These are phyloP conservation scores for Binderoboletus segoi DNA, from an alignment of 1,284 basidiomycete species.

Conservation along the genomic window DNA sequence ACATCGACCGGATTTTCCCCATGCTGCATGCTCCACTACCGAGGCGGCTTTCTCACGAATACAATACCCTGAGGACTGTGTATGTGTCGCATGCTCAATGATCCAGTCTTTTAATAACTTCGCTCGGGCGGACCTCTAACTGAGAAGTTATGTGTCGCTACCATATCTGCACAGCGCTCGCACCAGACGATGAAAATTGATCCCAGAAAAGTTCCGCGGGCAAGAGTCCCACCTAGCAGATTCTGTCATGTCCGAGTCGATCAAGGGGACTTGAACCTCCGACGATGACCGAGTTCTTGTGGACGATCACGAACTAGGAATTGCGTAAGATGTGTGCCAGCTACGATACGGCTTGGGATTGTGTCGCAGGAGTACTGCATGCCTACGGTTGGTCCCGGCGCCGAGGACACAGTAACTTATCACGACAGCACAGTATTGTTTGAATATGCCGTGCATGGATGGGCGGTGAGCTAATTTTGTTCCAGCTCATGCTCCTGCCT, in stretches of 20 bases:
- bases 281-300: background rate
- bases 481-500: conserved; percentile 1
- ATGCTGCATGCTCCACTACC: too few species aligned
- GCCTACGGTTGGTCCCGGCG: conserved; percentile 1
- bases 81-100: too few species aligned
- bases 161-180: background rate
- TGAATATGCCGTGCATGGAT: background rate
- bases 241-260: background rate
- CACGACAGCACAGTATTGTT: conserved; percentile 3
- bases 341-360: background rate
- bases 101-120: too few species aligned
- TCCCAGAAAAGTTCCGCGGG: background rate
- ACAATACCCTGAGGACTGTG: too few species aligned
- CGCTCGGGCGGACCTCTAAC: too few species aligned
- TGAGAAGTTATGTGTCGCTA: background rate
- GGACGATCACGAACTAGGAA: conserved; percentile 10
- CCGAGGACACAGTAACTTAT: background rate
- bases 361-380: background rate
- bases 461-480: background rate
- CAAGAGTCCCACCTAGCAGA: background rate
- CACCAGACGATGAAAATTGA: background rate
- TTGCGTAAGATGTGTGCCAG: background rate
- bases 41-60: too few species aligned
- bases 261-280: background rate
- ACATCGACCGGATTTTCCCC: too few species aligned